Conservation (phyloP, 192 early-diverging fungal species). For the Chytriomyces sp. region DNA sequence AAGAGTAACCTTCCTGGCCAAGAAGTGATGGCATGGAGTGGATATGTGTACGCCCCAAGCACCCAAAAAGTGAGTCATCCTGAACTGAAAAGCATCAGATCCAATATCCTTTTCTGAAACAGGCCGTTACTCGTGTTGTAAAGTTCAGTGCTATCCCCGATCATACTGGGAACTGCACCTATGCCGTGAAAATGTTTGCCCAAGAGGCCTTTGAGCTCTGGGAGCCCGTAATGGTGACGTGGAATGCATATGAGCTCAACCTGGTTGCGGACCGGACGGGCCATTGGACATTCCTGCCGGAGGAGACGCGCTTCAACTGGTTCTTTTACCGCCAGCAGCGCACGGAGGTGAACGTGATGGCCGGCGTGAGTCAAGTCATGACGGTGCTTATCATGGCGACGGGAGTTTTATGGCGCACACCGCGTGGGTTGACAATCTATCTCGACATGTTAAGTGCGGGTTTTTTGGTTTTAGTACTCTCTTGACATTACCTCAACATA, state of each 20-base stretch:
- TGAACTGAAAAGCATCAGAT: too few relatives aligned
- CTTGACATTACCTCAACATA: too few relatives aligned
- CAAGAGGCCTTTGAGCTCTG: conserved; percentile 3
- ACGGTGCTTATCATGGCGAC: neutral
- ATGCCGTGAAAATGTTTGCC: conserved; percentile 5
- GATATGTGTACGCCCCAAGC: neutral
- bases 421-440: neutral
- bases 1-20: conserved; percentile 2
- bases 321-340: neutral
- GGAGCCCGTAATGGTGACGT: neutral
- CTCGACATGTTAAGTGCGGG: too few relatives aligned
- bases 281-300: neutral
- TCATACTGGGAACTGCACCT: neutral
- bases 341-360: neutral
- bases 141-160: neutral
- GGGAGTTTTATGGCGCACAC: neutral
- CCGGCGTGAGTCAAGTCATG: neutral
- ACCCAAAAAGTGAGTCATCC: too few relatives aligned
- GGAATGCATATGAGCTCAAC: neutral
- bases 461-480: too few relatives aligned
- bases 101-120: too few relatives aligned
- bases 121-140: neutral
- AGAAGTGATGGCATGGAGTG: conserved; percentile 1
- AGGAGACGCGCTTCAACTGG: neutral
- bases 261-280: neutral